phyloP scores from a whole-genome alignment of 148 eudicot genomes.

The Suaeda aralocaspica region DNA sequence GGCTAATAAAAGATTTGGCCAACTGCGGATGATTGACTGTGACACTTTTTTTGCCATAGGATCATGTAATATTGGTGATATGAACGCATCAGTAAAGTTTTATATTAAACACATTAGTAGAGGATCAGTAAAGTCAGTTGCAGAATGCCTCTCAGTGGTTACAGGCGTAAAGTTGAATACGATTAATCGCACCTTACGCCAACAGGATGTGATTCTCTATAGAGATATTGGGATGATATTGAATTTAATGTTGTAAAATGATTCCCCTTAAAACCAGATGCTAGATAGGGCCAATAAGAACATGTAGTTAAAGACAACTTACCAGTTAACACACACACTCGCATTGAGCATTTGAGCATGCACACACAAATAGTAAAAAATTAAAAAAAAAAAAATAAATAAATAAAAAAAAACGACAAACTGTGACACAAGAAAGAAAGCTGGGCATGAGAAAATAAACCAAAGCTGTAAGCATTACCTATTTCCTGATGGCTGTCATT shows the following conservation, averaged over 20 bases:
- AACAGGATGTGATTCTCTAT: neutral
- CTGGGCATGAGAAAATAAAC: neutral
- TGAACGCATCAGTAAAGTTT: neutral
- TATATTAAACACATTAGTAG: neutral
- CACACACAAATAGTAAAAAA: no score
- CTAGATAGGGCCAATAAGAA: no score
- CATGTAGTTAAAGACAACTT: no score
- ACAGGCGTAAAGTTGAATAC: neutral
- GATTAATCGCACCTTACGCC: neutral
- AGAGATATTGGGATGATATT: neutral
- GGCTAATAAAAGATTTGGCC: no score
- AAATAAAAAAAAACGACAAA: neutral
- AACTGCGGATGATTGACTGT: no score
- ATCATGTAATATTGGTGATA: neutral
- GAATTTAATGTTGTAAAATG: neutral
- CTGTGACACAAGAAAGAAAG: constrained; percentile 4
- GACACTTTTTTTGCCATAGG: neutral
- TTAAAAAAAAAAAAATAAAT: neutral
- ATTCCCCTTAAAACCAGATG: neutral
- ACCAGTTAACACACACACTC: neutral
- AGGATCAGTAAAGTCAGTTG: neutral
- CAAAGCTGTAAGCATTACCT: constrained; percentile 35
- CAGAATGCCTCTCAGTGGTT: neutral
- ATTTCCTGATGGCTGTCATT: constrained; percentile 64
- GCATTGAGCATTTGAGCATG: no score